These are phyloP conservation scores for Sporothrix brasiliensis DNA, from an alignment of 2,329 filamentous ascomycete species.

Conservation along the genomic window DNA sequence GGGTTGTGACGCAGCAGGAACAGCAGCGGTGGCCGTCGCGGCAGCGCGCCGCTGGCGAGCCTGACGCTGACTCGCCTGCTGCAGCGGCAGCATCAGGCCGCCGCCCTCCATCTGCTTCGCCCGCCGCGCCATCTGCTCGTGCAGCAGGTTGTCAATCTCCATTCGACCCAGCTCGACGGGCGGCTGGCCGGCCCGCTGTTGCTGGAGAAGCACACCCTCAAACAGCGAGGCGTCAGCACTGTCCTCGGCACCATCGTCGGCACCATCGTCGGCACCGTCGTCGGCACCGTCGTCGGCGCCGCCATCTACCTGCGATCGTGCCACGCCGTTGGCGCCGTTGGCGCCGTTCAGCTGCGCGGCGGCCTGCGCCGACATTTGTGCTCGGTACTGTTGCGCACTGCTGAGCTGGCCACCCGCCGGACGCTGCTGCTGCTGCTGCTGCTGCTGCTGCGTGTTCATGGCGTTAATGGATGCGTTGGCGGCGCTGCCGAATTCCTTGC, in stretches of 20 bases:
- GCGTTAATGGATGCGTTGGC: slow-evolving; percentile 69
- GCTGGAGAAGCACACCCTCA: slow-evolving; percentile 62
- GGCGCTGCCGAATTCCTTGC: slow-evolving; percentile 62
- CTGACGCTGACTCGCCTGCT: slow-evolving; percentile 50
- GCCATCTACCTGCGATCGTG: slow-evolving; percentile 73
- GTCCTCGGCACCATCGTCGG: too few species aligned
- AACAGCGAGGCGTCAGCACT: slow-evolving; percentile 53
- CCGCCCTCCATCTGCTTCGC: slow-evolving; percentile 73
- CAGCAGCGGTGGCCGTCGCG: neutral
- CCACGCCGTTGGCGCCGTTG: slow-evolving; percentile 46
- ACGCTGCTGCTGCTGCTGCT: slow-evolving; percentile 36
- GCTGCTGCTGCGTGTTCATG: slow-evolving; percentile 43
- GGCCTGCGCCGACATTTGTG: slow-evolving; percentile 42
- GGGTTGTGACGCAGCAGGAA: neutral
- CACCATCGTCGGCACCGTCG: too few species aligned
- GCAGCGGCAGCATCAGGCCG: slow-evolving; percentile 73
- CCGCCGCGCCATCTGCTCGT: slow-evolving; percentile 66
- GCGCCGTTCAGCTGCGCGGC: slow-evolving; percentile 50
- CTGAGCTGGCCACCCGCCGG: slow-evolving; percentile 17
- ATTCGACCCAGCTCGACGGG: slow-evolving; percentile 60
- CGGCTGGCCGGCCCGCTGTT: slow-evolving; percentile 57
- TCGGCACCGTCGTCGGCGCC: too few species aligned
- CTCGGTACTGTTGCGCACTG: slow-evolving; percentile 43
- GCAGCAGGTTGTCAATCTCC: slow-evolving; percentile 70
- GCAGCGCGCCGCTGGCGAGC: slow-evolving; percentile 31